phyloP scores from a whole-genome alignment of 208 protist species.

The Wallacemonas sp. region DNA sequence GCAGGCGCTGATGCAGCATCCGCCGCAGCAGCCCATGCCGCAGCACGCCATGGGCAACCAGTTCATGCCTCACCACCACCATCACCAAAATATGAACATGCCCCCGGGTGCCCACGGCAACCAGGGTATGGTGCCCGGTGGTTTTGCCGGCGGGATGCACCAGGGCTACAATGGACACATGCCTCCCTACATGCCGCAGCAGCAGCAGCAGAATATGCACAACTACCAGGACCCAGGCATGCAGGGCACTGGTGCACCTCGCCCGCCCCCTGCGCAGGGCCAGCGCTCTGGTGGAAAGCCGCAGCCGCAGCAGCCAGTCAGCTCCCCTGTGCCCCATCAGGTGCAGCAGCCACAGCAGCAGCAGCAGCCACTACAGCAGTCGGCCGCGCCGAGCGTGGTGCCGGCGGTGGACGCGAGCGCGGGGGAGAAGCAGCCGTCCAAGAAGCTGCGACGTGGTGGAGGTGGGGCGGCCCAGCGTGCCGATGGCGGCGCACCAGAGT shows the following conservation, averaged over 20 bases:
- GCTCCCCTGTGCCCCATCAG: slow-evolving; percentile 11
- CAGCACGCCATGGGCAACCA: slow-evolving; percentile 17
- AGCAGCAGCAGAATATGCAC: slow-evolving; percentile 38
- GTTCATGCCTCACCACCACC: slow-evolving; percentile 6
- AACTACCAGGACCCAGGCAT: slow-evolving; percentile 30
- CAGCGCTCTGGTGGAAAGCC: slow-evolving; percentile 24
- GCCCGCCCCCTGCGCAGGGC: slow-evolving; percentile 21
- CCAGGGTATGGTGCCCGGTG: slow-evolving; percentile 1
- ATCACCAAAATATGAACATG: slow-evolving; percentile 14
- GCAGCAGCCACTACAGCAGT: slow-evolving; percentile 35
- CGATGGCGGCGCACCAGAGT: slow-evolving; percentile 18
- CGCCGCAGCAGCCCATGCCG: slow-evolving; percentile 13
- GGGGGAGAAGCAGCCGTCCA: slow-evolving; percentile 34
- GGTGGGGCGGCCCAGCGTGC: slow-evolving; percentile 26
- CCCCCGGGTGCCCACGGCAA: slow-evolving; percentile 17
- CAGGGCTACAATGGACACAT: slow-evolving; percentile 3
- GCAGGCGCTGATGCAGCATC: slow-evolving; percentile 21
- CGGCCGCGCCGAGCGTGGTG: slow-evolving; percentile 28
- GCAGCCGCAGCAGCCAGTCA: slow-evolving; percentile 28
- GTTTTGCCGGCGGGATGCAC: not conserved
- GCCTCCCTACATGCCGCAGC: slow-evolving; percentile 32
- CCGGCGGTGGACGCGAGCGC: slow-evolving; percentile 45
- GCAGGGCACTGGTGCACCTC: slow-evolving; percentile 29
- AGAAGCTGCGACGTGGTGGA: slow-evolving; percentile 56
- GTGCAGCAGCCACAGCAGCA: slow-evolving; percentile 29